Base-by-base conservation (phyloP, 306 rosid species). In the Ormosia semicastrata region DNA sequence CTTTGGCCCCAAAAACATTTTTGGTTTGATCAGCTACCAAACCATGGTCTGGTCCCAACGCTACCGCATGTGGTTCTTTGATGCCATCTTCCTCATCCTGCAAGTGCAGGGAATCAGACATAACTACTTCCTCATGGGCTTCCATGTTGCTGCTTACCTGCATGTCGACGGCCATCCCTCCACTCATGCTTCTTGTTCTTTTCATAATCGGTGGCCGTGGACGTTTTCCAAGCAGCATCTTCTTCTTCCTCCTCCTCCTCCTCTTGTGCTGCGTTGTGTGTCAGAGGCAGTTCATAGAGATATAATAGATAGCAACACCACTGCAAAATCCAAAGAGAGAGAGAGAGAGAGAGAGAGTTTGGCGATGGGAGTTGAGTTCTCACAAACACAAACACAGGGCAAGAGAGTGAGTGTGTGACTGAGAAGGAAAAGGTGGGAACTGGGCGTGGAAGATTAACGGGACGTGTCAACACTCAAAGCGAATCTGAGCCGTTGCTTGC, bases 141-240 rank as follows among this genome's bases (percentile, higher is more conserved):
- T 87, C 89, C 37, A 52, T 60, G 68, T 44, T 62, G 59, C 37
- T 81, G 68, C 56, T 80, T 2, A 7, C 14, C 0, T 52, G 53
- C 37, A 44, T 66, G 77, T 91, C 94, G 1, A 78, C 50, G 56
- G 83, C 79, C 66, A 94, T 73, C 14, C 94, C 91, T 0, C 90
- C 91, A 2, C 86, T 83, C 90, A 89, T 83, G 84, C 98, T 94
- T 3, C 86, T 82, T 15, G 97, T 94, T 88, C 97, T 90, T 86
- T 29, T 86, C 49, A 94, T 75, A 37, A 69, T 64, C 13, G 90
- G 73, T 4, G 86, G 84, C 3, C 93, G 76, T 11, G 87, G 84
- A 50, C 94, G 92, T 86, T 94, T 94, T 78, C 97, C 90, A 2
- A 92, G 63, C 81, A 92, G 11, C 98, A 94, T 92, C 68, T 77